Base-by-base conservation (phyloP, 768 basidiomycete species). In the Lentinula boryana region DNA sequence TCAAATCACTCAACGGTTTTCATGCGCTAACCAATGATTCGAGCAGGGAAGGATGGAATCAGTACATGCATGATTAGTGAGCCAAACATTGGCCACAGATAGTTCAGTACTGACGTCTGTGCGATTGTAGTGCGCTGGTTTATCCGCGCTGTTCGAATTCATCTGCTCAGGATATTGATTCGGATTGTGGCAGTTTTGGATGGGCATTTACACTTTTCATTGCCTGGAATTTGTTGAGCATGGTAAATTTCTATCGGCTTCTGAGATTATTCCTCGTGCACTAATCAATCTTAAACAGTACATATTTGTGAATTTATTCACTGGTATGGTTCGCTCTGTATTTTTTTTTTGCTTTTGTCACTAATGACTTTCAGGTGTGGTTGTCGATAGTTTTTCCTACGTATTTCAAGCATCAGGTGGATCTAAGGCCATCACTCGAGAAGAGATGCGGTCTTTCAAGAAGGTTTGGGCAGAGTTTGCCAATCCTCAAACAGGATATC, bases 51-150 rank as follows among this genome's bases (percentile, higher is more conserved):
- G 93, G 87, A 0, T 98, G 96, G 96, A 98, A 98, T 70, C 86
- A 88, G 66, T 97, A 88, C 71, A 98, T 98, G 96, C 95, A 98
- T 69, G 92, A 98, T 74, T 96, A 86, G 92, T 95, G 70, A 68
- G 88, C 74, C 5, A 35, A 55, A 27, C 5, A 16, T 3, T 32
- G 43, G 36, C 36, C 56, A 3, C 61, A 44, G 12, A 36, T 27
- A 43, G 35, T 56, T 56, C 48, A 67, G 21, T 68, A 50, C 21
- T 49, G n/a, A 31, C 61, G 10, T n/a, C 13, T 9, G n/a, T 46
- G 21, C 44, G 53, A n/a, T 63, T 53, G 3, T 60, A 96, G 93
- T 68, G 79, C 91, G 13, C 64, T 90, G 31, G 78, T 80, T 0
- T 90, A 89, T 66, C 95, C 95, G 27, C 84, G 87, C 13, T 97